Evolutionary conservation across 78 protist genomes (phyloP).

Genomic region (Neovahlkampfia damariscottae): DNA sequence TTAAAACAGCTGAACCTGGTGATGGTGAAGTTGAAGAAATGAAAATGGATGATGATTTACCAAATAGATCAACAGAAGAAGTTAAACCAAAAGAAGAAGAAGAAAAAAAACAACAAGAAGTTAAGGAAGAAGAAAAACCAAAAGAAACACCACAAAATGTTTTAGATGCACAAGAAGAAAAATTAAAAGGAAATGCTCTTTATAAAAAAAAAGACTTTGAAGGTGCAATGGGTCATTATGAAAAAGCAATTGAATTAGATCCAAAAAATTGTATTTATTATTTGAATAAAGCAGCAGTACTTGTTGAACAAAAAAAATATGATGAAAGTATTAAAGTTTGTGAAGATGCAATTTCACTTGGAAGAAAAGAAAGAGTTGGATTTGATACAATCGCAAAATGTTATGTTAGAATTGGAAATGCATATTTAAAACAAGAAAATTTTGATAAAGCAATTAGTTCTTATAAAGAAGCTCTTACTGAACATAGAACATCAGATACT

Average conservation of each 20-base stretch:
- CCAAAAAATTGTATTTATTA: constrained; percentile 2
- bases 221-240: constrained; percentile 23
- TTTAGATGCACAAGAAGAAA: constrained; percentile 3
- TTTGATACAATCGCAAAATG: constrained; percentile 38
- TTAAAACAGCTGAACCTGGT: too few species aligned
- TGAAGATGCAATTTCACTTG: constrained; percentile 41
- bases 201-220: constrained; percentile 13
- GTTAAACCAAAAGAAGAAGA: too few species aligned
- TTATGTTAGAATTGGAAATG: constrained; percentile 55
- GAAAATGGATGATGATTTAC: too few species aligned
- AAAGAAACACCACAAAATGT: not conserved
- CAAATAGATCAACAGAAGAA: too few species aligned
- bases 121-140: not conserved
- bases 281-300: constrained; percentile 25
- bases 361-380: constrained; percentile 39
- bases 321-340: constrained; percentile 16
- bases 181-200: constrained; percentile 25
- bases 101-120: not conserved
- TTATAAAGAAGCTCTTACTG: constrained; percentile 38
- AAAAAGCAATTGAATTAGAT: constrained; percentile 13
- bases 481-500: constrained; percentile 47
- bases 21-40: too few species aligned
- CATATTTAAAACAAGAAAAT: constrained; percentile 10
- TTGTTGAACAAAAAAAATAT: constrained; percentile 13
- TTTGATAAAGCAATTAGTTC: constrained; percentile 35